Evolutionary conservation across 2,329 filamentous ascomycete genomes (phyloP), one percentile per base, ranked within the genome.

Genomic region (Cryphonectria parasitica): DNA sequence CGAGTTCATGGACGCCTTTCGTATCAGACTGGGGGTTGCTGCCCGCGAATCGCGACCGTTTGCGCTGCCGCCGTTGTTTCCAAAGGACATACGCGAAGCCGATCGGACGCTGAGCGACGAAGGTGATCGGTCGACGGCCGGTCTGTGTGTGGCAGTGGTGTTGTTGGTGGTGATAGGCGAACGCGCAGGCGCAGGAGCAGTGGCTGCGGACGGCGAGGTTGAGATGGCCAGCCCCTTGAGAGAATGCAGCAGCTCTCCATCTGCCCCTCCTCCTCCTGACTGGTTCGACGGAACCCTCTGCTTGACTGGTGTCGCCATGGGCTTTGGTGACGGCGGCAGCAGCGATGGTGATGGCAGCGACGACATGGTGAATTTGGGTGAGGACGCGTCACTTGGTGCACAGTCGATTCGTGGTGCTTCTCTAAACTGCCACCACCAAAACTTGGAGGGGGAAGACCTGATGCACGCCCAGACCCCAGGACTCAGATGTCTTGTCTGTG

Each of bases 1-100:
- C 43, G 88, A 89, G 77, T 85, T 89, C 74, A 84, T 84, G 2
- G 88, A 90, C 1, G 87, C 83, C 75, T 89, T 89, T 39, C 86
- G 83, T 54, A 87, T 78, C 7, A 90, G 79, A 0, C 82, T 81
- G 1, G 87, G 87, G 2, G 86, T 87, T 28, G 79, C 80, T 5
- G 85, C 82, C 68, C 83, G 80, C 6, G 85, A 84, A 15, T 82
- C 81, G 19, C 81, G 78, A 28, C 81, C 79, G 34, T 75, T 75
- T 11, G 77, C 15, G 54, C 6, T 28, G 54, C 54, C 54, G 54
- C 54, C 69, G 54, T 76, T 77, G 76, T 77, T 72, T 77, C 85
- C 67, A 75, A 85, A 81, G 77, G 86, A 77, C 60, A 62, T 19
- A 77, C 83, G 75, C 79, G 83, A 73, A 74, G 81, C 73, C 75